These are phyloP conservation scores for Cylindrodendrum hubeiense DNA, from an alignment of 2,329 filamentous ascomycete species.

Conservation along the genomic window DNA sequence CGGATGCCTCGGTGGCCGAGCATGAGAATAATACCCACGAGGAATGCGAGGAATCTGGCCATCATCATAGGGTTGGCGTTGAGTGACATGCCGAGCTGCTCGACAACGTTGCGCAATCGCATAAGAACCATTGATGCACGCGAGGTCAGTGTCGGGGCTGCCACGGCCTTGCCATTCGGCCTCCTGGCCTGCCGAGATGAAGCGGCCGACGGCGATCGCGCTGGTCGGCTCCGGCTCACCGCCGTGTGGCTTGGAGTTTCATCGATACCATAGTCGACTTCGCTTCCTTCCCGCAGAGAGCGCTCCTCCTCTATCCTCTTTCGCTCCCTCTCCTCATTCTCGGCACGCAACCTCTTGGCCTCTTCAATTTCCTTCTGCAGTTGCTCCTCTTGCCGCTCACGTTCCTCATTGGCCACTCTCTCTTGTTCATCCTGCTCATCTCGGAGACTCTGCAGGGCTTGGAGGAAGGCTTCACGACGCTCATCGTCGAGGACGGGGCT, in stretches of 20 bases:
- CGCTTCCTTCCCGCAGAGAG: slow-evolving; percentile 63
- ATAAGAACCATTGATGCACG: slow-evolving; percentile 65
- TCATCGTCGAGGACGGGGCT: slow-evolving; percentile 93
- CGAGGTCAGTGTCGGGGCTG: slow-evolving; percentile 55
- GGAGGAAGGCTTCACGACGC: slow-evolving; percentile 86
- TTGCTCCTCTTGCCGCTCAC: slow-evolving; percentile 67
- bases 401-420: slow-evolving; percentile 71
- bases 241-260: slow-evolving; percentile 55
- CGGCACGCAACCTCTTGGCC: slow-evolving; percentile 64
- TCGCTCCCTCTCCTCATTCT: slow-evolving; percentile 69
- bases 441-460: slow-evolving; percentile 84
- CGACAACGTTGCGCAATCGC: slow-evolving; percentile 65
- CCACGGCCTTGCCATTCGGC: slow-evolving; percentile 46
- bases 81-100: slow-evolving; percentile 63
- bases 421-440: slow-evolving; percentile 86
- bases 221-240: slow-evolving; percentile 50
- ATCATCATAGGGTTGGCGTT: slow-evolving; percentile 69
- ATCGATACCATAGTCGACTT: slow-evolving; percentile 79
- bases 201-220: slow-evolving; percentile 48
- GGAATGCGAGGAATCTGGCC: slow-evolving; percentile 78
- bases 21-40: slow-evolving; percentile 82
- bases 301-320: slow-evolving; percentile 67
- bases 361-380: slow-evolving; percentile 69
- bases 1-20: slow-evolving; percentile 81
- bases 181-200: slow-evolving; percentile 48